Base-by-base conservation (phyloP, 192 early-diverging fungal species). In the Umbelopsis isabellina region DNA sequence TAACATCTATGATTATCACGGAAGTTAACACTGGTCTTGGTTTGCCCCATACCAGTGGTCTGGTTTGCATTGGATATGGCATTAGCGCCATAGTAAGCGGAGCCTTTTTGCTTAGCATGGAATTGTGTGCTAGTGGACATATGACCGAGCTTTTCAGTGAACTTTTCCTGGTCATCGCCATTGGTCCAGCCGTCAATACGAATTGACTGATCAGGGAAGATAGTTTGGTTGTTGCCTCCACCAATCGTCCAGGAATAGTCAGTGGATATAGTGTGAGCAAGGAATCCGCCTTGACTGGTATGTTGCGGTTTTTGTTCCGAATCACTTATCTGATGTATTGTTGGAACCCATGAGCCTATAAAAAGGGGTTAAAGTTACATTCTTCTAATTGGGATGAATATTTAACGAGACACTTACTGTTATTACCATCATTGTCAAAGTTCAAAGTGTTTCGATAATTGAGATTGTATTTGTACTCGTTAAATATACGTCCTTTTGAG, bases 301-400 rank as follows among this genome's bases (percentile, higher is more conserved):
- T 18, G 25, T 18, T 46, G n/a, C 20, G 69, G 49, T 9, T 22
- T 49, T 30, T 70, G 69, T n/a, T 27, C 30, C 5, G 49, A 45
- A 20, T 18, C 45, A 30, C 41, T 45, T 6, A 49, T 45, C 18
- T 64, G 61, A 1, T 25, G 11, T 0, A 37, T 44, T n/a, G 46
- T 66, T 66, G 41, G 64, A 20, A 30, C 30, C 55, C 55, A 72
- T n/a, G 55, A 47, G 45, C 72, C 48, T 47, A 48, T 66, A 20
- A 41, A 2, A 30, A 1, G 27, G 10, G 37, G 37, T 10, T 41
- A 41, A 41, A 9, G 2, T 4, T 5, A 41, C 37, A 41, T 10
- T 41, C 3, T 4, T 37, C 7, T 37, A 2, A 4, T 37, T 37
- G 2, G 35, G 7, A 37, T 37, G 35, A 30, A 10, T 11, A 33